Base-by-base conservation (phyloP, 768 basidiomycete species). In the Naganishia vishniacii region DNA sequence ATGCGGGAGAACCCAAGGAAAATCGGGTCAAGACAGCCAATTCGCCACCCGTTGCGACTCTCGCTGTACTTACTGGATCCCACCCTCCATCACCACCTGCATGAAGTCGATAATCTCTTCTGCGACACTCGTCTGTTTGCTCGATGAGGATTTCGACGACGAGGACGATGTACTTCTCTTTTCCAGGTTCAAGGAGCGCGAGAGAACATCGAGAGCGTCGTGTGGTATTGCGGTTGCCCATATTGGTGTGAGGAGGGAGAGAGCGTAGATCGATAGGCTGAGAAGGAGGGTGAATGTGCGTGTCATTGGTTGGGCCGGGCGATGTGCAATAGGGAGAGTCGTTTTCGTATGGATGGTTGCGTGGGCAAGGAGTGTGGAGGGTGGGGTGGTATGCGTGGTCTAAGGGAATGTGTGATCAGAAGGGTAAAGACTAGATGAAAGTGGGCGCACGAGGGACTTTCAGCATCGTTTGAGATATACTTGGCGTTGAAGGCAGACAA, bases 31-130 rank as follows among this genome's bases (percentile, higher is more conserved):
- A n/a, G n/a, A n/a, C n/a, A n/a, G n/a, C n/a, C n/a, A n/a, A n/a
- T n/a, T n/a, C n/a, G n/a, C n/a, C n/a, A n/a, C n/a, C n/a, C n/a
- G n/a, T n/a, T n/a, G n/a, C n/a, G n/a, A n/a, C n/a, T n/a, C n/a
- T n/a, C n/a, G n/a, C n/a, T 5, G 3, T 11, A 53, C 53, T 56
- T 13, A 56, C 53, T 56, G 34, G 32, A 56, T 41, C 15, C 53
- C 53, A 25, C 53, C 53, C 25, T 56, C 20, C 23, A 56, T 37
- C 34, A 56, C 40, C 28, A 56, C 53, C 53, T 56, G 53, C 37
- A 56, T n/a, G n/a, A 56, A 56, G 15, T 56, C 11, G 37, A 56
- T 56, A 40, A 56, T 56, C 20, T 40, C 53, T 23, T 41, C 37
- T 1, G 32, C 53, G 1, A 56, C 53, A 26, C 23, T 16, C 16